Conservation (phyloP, 345 rosid species). For the Mercurialis annua region DNA sequence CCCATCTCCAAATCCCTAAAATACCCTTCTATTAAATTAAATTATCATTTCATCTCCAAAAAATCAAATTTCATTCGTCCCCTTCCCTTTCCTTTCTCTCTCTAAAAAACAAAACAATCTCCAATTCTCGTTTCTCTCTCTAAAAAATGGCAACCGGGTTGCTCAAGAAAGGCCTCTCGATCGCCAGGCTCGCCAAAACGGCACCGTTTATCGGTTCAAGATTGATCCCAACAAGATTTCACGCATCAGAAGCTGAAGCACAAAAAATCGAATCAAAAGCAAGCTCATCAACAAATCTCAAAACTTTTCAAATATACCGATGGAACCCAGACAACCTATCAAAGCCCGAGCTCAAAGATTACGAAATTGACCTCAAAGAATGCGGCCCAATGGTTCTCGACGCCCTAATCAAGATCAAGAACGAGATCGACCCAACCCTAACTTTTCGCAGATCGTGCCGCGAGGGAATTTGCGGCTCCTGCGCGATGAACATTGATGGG, state of each 20-base stretch:
- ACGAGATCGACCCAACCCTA: conserved; percentile 86
- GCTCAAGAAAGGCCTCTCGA: conserved; percentile 17
- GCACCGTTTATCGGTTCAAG: conserved; percentile 24
- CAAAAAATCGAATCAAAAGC: conserved; percentile 43
- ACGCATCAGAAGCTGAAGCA: conserved; percentile 49
- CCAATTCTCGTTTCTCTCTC: background rate
- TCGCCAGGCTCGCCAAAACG: conserved; percentile 13
- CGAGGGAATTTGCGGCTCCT: conserved; percentile 94
- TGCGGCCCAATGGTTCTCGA: conserved; percentile 98
- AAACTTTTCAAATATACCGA: conserved; percentile 87
- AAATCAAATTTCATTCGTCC: too few species aligned
- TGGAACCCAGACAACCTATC: conserved; percentile 84
- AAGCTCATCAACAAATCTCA: conserved; percentile 27
- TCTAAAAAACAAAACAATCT: background rate
- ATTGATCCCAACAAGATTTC: conserved; percentile 36
- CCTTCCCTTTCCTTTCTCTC: background rate
- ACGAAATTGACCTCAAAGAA: conserved; percentile 70
- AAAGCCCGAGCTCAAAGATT: conserved; percentile 68
- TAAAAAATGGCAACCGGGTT: conserved; percentile 18
- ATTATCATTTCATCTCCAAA: background rate
- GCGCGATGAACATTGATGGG: conserved; percentile 97
- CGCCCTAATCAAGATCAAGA: conserved; percentile 94
- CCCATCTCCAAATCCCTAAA: conserved; percentile 2
- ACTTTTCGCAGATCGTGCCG: conserved; percentile 97
- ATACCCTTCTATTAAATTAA: conserved; percentile 14